A percentile compares a stretch with the other conserved stretches of the same genome.
Evolutionary conservation across 2,329 filamentous ascomycete species (phyloP).

Genomic region (Sclerotinia minor): DNA sequence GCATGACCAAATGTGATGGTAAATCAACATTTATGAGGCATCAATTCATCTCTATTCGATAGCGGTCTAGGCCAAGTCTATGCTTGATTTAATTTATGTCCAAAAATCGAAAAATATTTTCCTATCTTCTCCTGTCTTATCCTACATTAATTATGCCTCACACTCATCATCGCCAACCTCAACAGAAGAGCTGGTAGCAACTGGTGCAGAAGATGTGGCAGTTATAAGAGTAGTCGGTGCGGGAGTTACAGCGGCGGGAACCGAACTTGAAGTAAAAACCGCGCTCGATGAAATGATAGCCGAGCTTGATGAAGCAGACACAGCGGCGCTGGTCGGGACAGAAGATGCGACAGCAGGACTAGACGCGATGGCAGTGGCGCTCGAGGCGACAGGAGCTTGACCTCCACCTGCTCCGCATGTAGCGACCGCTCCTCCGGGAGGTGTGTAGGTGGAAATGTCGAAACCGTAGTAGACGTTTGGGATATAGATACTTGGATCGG

Average conservation of each 20-base stretch:
- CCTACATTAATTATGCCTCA: constrained; percentile 4
- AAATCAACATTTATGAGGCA: not conserved
- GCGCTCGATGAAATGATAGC: not conserved
- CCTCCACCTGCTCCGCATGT: constrained; percentile 22
- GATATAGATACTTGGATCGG: constrained; percentile 34
- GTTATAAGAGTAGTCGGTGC: not conserved
- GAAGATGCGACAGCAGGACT: not conserved
- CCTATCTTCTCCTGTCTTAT: not conserved
- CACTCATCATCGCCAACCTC: constrained; percentile 15
- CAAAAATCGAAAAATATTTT: constrained; percentile 15
- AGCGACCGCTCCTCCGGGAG: constrained; percentile 33
- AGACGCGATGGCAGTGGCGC: not conserved
- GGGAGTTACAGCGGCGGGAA: not conserved
- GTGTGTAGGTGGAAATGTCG: constrained; percentile 31
- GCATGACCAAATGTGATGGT: not conserved
- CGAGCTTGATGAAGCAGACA: not conserved
- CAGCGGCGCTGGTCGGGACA: not conserved
- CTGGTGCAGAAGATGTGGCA: not conserved
- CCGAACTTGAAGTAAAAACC: not conserved
- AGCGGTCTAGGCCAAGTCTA: not conserved
- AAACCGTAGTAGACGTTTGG: constrained; percentile 34
- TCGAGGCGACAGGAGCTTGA: not conserved
- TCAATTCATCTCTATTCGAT: not conserved
- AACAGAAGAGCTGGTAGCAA: not conserved
- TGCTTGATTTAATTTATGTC: constrained; percentile 11